Conservation (phyloP, 2,329 filamentous ascomycete genomes). For the Fusarium goolgardi region DNA sequence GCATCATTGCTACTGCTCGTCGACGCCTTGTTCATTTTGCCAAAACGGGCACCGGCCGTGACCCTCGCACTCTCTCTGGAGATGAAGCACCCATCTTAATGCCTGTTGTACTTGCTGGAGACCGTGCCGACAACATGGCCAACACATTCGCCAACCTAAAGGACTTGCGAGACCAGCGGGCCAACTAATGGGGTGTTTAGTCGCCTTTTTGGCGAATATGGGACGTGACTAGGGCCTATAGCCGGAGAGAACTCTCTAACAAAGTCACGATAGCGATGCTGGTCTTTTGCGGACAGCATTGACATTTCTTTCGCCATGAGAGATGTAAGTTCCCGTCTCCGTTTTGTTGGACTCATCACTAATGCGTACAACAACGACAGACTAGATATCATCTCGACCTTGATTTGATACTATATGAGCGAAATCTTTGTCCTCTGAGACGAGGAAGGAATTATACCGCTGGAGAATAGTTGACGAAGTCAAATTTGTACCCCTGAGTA, state of each 20-base stretch:
- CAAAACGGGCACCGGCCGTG: background rate
- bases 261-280: background rate
- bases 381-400: background rate
- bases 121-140: background rate
- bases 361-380: background rate
- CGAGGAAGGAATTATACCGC: background rate
- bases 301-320: background rate
- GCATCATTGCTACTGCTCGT: background rate
- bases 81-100: background rate
- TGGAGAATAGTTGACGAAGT: background rate
- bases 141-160: background rate
- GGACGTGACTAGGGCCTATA: no score
- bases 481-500: background rate
- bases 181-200: background rate
- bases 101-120: background rate
- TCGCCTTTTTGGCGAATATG: background rate
- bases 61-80: background rate
- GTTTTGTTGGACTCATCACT: background rate
- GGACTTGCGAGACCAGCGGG: background rate
- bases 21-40: slow-evolving; percentile 1
- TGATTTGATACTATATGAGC: background rate
- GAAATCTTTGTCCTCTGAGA: background rate
- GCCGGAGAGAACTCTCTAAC: background rate
- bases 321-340: background rate
- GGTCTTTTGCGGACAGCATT: background rate